Percentiles rank a stretch among this genome's conserved stretches.
Conservation (phyloP, 2,329 filamentous ascomycete species). For the Fusarium lateritium region DNA sequence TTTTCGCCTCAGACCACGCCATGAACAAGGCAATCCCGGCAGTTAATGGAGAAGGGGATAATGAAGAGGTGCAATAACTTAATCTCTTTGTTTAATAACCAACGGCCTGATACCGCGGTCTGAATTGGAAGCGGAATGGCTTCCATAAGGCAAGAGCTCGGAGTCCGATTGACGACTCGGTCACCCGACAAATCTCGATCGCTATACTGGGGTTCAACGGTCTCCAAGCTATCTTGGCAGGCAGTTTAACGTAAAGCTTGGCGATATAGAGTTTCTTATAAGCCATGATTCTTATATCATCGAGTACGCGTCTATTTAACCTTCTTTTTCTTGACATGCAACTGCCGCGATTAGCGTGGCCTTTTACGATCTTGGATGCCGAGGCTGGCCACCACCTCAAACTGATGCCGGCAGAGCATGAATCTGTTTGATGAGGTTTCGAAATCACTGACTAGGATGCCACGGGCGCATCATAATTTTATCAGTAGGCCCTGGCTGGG, state of each 20-base stretch:
- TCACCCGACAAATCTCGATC: neutral
- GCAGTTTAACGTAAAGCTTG: slow-evolving; percentile 20
- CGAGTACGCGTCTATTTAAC: slow-evolving; percentile 1
- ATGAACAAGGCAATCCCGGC: neutral
- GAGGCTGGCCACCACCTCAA: neutral
- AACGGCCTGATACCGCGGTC: no score
- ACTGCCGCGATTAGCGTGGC: slow-evolving; percentile 4
- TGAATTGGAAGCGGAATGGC: no score
- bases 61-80: slow-evolving; percentile 3
- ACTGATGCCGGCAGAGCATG: neutral
- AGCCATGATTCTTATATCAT: neutral
- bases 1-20: slow-evolving; percentile 11
- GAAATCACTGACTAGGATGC: neutral
- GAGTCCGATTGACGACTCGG: slow-evolving; percentile 21
- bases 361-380: neutral
- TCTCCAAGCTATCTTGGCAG: slow-evolving; percentile 9
- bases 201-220: neutral
- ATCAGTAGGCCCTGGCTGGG: neutral
- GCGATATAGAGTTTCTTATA: slow-evolving; percentile 18
- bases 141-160: neutral
- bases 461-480: slow-evolving; percentile 4
- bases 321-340: neutral
- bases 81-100: slow-evolving; percentile 5
- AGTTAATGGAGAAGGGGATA: slow-evolving; percentile 21
- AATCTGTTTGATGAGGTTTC: no score